Conservation (phyloP, 2,329 filamentous ascomycete genomes). For the Fusarium sp. region DNA sequence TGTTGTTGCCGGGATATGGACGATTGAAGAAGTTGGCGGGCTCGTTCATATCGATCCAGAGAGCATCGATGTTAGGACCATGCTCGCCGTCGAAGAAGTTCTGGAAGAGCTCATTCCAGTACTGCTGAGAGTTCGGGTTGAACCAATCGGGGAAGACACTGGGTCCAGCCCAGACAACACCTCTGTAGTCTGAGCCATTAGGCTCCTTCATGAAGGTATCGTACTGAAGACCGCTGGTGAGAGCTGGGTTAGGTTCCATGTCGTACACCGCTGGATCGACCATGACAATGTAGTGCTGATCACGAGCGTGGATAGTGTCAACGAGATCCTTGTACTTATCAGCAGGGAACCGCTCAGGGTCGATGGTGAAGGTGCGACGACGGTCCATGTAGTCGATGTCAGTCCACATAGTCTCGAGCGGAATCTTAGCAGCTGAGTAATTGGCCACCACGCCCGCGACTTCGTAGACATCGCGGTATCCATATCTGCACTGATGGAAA, state of each 20-base stretch:
- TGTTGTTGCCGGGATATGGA: constrained; percentile 51
- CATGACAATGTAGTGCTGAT: constrained; percentile 81
- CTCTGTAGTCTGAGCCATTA: constrained; percentile 65
- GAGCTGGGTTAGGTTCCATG: constrained; percentile 51
- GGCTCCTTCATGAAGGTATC: constrained; percentile 58
- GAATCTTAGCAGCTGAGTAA: constrained; percentile 71
- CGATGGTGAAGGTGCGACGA: constrained; percentile 64
- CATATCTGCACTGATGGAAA: constrained; percentile 70
- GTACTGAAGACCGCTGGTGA: constrained; percentile 51
- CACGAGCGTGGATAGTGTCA: constrained; percentile 69
- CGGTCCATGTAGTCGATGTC: constrained; percentile 52
- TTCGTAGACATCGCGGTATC: constrained; percentile 70
- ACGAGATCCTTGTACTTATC: constrained; percentile 71
- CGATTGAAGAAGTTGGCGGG: constrained; percentile 47
- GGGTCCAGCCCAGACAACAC: constrained; percentile 82
- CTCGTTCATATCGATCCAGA: constrained; percentile 78
- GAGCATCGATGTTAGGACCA: constrained; percentile 77
- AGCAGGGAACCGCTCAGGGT: constrained; percentile 70
- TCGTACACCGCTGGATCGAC: constrained; percentile 76
- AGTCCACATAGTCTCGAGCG: constrained; percentile 66
- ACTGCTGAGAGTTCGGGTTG: constrained; percentile 66
- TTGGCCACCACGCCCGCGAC: constrained; percentile 75
- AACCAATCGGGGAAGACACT: constrained; percentile 83
- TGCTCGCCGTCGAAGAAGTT: constrained; percentile 69
- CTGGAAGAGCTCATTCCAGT: constrained; percentile 75